Base-by-base conservation (phyloP, 1,284 basidiomycete genomes). In the Ganoderma sp. region DNA sequence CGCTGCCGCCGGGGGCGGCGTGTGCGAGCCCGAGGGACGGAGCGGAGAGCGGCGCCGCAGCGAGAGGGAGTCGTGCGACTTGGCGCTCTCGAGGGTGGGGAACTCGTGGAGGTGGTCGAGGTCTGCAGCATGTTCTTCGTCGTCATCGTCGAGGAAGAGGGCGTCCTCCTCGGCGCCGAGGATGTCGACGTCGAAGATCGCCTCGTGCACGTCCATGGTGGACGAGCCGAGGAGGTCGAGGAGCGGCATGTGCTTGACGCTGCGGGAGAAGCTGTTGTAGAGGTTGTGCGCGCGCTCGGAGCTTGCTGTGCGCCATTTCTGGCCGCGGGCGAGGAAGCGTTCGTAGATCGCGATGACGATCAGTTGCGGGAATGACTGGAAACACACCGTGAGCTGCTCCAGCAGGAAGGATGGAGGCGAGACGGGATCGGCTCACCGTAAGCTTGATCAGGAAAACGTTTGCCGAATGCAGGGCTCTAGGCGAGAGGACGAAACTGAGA, bases 381-480 rank as follows among this genome's bases (percentile, higher is more conserved):
- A 2, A 60, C 7, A n/a, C 0, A 7, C 7, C 2, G 10, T 42
- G n/a, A 60, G 22, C 39, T 1, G 8, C 22, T 15, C 10, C 10
- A 14, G 14, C 15, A 2, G 39, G 39, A 25, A 60, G 25, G 41
- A 12, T 22, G 39, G 3, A 5, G 10, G n/a, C n/a, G 25, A 60
- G 22, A 50, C 12, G 73, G 66, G 22, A 12, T 52, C 14, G 72
- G 67, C 79, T 72, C 67, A 85, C 90, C 10, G 94, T 95, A 9
- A 91, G 69, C 73, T 89, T 92, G 78, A 97, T 95, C 61, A 94
- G 82, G 75, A 94, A 90, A 2, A 96, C 94, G 75, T 96, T 96
- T 50, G 87, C 81, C 0, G 89, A 85, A 76, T 97, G 95, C 28
- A 97, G 80, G 2, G 87, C 84, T 43, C 93, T 85, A 0, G 94